Evolutionary conservation across 2,329 filamentous ascomycete genomes (phyloP), one percentile per base, ranked within the genome.

Genomic region (Colletotrichum theobromicola): DNA sequence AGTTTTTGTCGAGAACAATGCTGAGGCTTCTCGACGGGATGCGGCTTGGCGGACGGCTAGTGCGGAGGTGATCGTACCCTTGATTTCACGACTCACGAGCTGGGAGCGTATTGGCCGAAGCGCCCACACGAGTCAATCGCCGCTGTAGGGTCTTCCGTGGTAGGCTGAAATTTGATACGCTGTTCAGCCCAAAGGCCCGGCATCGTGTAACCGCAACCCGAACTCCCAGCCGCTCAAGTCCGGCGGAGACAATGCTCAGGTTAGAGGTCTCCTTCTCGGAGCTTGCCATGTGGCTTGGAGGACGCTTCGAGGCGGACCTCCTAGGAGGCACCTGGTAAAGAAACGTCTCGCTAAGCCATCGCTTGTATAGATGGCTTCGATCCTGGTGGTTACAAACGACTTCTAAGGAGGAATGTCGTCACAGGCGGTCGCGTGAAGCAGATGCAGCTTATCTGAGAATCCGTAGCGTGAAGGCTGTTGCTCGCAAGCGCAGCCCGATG

Each of bases 91-190:
- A 72, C 72, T 72, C 68, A 50, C 61, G 55, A 46, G 35, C 62
- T 42, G 26, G 28, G 32, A n/a, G 26, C 55, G 57, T 57, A 57
- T 67, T 57, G 34, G 63, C 30, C 32, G 30, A 34, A 57, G 62
- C 55, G 18, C 21, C 26, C 32, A 66, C 32, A 74, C 62, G 68
- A 67, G 72, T 74, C 72, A 67, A 72, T 21, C 42, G 30, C 58
- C 21, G 55, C 67, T 72, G 32, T 67, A 72, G 72, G 72, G 67
- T 72, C 62, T 62, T 67, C 62, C 61, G 55, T 71, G 28, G 67
- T 7, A 71, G 62, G 24, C 42, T n/a, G 16, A 24, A 26, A 66
- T 30, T 57, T 71, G 55, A 71, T 71, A 72, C 55, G 67, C 42
- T 62, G 55, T n/a, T 21, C 24, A 62, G 21, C 21, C 42, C 42